Evolutionary conservation across 495 filamentous ascomycete genomes (phyloP), one percentile per base, ranked within the genome.

Genomic region (Entonaema liquescens): DNA sequence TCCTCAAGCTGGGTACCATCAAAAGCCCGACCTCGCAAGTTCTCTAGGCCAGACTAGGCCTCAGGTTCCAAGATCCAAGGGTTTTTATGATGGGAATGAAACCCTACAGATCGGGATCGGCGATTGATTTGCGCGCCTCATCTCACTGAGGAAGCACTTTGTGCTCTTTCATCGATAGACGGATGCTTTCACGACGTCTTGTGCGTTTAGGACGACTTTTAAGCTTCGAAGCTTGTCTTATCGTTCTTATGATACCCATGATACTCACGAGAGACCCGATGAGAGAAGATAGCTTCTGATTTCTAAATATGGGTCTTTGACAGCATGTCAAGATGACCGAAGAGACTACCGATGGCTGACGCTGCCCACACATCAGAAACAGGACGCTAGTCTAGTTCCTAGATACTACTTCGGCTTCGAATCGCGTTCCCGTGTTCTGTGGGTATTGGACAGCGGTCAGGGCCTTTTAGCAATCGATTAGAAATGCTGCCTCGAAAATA

Each of bases 21-120:
- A 25, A 66, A 62, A 52, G 49, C n/a, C 62, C 50, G 62, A 53
- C 47, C 40, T 28, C 58, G 53, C 57, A 63, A 54, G 53, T 2
- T 15, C 28, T 3, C 54, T 60, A 25, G 33, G 47, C 56, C 36
- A 19, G 23, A 44, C 21, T 23, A 19, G 42, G 42, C 9, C 42
- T 11, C 19, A 12, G 3, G 42, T 47, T 23, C 19, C 42, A 47
- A 23, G 42, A 9, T 33, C 31, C 31, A 33, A 33, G 31, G 31
- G 31, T 2, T 33, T 33, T 6, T 7, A 33, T 2, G 42, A 47
- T 9, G 42, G 21, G 42, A 23, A 47, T 47, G 19, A 23, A 23
- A 47, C 19, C 19, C 19, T 47, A 47, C 42, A 23, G 42, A 47
- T 47, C 42, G 42, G 42, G 42, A 47, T 47, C 42, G 42, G 17